Conservation (phyloP, 345 rosid species). For the Arabidopsis thaliana region DNA sequence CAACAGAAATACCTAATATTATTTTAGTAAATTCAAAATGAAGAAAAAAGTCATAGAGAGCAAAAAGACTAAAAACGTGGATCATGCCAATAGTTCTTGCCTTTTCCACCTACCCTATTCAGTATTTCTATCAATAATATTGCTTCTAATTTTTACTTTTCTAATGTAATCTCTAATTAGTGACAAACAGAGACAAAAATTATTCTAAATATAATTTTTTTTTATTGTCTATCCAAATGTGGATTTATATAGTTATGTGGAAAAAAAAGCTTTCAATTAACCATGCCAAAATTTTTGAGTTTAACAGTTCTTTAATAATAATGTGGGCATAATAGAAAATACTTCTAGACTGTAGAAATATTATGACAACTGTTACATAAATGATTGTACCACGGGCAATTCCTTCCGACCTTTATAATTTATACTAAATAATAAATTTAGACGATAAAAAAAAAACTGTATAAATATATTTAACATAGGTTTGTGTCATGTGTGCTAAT, state of each 20-base stretch:
- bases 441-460: too few relatives aligned
- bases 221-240: neutral
- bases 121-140: neutral
- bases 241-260: neutral
- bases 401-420: too few relatives aligned
- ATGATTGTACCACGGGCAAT: too few relatives aligned
- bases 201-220: neutral
- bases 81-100: constrained; percentile 10
- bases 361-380: too few relatives aligned
- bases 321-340: too few relatives aligned
- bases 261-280: neutral
- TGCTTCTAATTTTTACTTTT: neutral
- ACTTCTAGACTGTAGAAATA: too few relatives aligned
- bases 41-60: neutral
- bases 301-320: neutral
- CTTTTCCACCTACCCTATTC: constrained; percentile 1
- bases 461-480: too few relatives aligned
- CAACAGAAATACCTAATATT: constrained; percentile 37
- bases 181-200: neutral
- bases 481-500: too few relatives aligned
- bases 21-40: neutral
- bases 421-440: too few relatives aligned
- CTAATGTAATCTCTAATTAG: neutral
- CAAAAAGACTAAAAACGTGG: constrained; percentile 15
- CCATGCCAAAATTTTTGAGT: neutral